Conservation (phyloP, 257 asterid genomes). For the Echites panduratus region DNA sequence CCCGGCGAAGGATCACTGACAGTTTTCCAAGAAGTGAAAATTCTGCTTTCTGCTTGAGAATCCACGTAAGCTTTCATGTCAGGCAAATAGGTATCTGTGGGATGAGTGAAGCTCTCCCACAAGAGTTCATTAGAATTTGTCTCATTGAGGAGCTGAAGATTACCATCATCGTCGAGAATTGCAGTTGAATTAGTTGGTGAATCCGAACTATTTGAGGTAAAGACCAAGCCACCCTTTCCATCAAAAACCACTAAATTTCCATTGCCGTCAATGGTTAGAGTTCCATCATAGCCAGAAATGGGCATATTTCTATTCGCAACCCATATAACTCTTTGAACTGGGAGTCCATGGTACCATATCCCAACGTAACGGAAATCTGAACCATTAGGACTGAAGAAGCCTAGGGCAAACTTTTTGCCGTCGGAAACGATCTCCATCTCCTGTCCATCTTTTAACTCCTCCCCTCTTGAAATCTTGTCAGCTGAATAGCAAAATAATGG, state of each 20-base stretch:
- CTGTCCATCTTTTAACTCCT: conserved; percentile 40
- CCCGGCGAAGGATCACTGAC: conserved; percentile 61
- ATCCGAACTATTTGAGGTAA: conserved; percentile 38
- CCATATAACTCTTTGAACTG: conserved; percentile 49
- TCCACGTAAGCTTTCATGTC: conserved; percentile 41
- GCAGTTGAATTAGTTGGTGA: conserved; percentile 33
- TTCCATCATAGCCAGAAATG: conserved; percentile 40
- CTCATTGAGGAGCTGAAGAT: conserved; percentile 25
- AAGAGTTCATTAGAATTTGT: background rate
- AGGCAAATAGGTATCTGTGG: conserved; percentile 61
- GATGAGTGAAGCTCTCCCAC: conserved; percentile 56
- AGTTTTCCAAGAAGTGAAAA: conserved; percentile 54
- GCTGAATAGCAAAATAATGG: conserved; percentile 23
- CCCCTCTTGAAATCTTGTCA: conserved; percentile 29
- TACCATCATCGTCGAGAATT: conserved; percentile 39
- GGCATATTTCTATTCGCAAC: conserved; percentile 69
- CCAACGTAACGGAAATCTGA: conserved; percentile 53
- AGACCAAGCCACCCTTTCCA: conserved; percentile 22
- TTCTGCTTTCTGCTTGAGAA: conserved; percentile 23
- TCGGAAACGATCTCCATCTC: conserved; percentile 35
- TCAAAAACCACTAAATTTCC: conserved; percentile 45
- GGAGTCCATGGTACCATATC: conserved; percentile 43
- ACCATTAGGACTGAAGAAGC: conserved; percentile 57
- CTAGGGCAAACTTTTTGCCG: conserved; percentile 40
- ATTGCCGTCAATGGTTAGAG: conserved; percentile 20